Conservation (phyloP, 2,329 filamentous ascomycete genomes). For the Claviceps lovelessii region DNA sequence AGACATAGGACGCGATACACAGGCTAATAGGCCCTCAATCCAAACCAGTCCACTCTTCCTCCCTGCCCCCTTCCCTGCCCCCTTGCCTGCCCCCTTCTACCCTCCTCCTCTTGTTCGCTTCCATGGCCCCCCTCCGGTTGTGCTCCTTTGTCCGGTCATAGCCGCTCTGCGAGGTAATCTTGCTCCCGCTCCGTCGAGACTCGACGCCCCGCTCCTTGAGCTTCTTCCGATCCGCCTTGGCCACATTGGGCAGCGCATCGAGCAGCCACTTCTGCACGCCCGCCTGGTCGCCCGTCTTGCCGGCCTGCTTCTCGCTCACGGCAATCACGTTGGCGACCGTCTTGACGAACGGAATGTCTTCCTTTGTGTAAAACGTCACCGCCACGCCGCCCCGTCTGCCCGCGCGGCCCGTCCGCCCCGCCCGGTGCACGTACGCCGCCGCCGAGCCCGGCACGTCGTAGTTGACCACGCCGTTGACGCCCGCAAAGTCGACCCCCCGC, state of each 20-base stretch:
- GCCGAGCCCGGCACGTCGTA: conserved; percentile 92
- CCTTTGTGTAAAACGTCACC: conserved; percentile 89
- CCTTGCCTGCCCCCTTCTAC: conserved; percentile 12
- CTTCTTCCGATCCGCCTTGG: conserved; percentile 70
- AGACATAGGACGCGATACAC: too few relatives aligned
- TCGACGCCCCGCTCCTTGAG: conserved; percentile 73
- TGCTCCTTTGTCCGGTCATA: conserved; percentile 58
- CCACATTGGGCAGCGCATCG: conserved; percentile 69
- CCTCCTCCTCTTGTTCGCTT: conserved; percentile 44
- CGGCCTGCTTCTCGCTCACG: conserved; percentile 59
- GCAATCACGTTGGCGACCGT: conserved; percentile 87
- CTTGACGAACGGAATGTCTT: conserved; percentile 80
- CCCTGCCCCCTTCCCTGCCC: background rate
- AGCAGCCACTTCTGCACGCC: conserved; percentile 74
- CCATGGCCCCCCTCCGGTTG: conserved; percentile 48
- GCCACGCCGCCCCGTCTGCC: conserved; percentile 78
- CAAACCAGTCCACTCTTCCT: conserved; percentile 26
- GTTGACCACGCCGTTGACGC: conserved; percentile 91
- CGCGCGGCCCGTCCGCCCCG: conserved; percentile 78
- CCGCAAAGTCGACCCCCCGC: conserved; percentile 85
- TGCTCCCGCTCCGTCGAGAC: conserved; percentile 35
- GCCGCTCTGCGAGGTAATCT: conserved; percentile 73
- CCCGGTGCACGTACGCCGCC: conserved; percentile 83
- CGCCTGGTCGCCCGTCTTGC: conserved; percentile 35
- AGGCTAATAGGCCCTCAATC: conserved; percentile 11